Evolutionary conservation across 306 rosid species (phyloP).

Genomic region (Comarum palustre): DNA sequence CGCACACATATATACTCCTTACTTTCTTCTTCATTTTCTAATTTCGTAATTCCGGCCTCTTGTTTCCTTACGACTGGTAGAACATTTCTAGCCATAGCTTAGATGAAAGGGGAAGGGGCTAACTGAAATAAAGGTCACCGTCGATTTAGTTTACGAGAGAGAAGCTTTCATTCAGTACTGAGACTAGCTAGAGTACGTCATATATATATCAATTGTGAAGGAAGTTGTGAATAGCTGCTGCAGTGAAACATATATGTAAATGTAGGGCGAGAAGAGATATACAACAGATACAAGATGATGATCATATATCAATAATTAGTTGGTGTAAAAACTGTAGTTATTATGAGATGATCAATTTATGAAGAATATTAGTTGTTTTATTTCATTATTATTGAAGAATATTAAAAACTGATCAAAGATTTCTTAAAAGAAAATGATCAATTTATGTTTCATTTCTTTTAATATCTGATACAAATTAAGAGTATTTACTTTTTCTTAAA

Average conservation of each 20-base stretch:
- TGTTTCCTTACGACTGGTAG: conserved; percentile 2
- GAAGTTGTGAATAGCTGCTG: conserved; percentile 21
- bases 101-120: conserved; percentile 11
- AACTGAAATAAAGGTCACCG: conserved; percentile 4
- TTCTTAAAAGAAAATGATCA: too few species aligned
- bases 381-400: too few species aligned
- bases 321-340: conserved; percentile 19
- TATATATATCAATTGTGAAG: conserved; percentile 12
- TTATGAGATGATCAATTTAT: too few species aligned
- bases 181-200: neutral
- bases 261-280: conserved; percentile 1
- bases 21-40: neutral
- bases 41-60: neutral
- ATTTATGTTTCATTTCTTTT: too few species aligned
- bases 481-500: too few species aligned
- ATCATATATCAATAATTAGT: conserved; percentile 6
- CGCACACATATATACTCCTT: neutral
- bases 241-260: neutral
- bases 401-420: too few species aligned
- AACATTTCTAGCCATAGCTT: conserved; percentile 6
- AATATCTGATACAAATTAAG: too few species aligned
- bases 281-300: conserved; percentile 1
- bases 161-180: neutral
- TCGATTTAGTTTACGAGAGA: neutral
- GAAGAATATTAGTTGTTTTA: too few species aligned